These are phyloP conservation scores for Ormosia emarginata DNA, from an alignment of 306 rosid species.

Conservation along the genomic window DNA sequence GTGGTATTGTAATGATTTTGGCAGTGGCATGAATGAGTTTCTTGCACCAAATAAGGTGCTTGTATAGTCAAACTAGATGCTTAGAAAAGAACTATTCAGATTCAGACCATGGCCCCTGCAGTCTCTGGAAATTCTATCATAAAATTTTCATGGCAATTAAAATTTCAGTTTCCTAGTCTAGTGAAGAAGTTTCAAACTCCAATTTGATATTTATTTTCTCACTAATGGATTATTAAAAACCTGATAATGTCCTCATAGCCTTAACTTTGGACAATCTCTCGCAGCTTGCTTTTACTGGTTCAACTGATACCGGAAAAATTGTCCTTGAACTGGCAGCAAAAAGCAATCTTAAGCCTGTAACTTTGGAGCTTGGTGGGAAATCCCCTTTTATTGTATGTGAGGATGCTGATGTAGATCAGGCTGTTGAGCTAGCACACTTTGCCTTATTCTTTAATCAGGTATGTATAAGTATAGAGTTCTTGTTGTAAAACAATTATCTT, in stretches of 20 bases:
- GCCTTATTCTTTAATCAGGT: constrained; percentile 93
- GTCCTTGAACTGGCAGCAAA: constrained; percentile 66
- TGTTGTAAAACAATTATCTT: not conserved
- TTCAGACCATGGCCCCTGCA: not conserved
- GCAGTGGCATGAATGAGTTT: not conserved
- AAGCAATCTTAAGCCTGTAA: constrained; percentile 87
- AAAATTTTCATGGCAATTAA: not conserved
- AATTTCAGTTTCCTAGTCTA: not conserved
- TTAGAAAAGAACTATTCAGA: not conserved
- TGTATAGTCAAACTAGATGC: not conserved
- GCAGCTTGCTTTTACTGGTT: constrained; percentile 96
- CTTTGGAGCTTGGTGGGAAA: constrained; percentile 94
- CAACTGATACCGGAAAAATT: constrained; percentile 81
- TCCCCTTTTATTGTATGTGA: constrained; percentile 89
- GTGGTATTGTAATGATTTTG: not conserved
- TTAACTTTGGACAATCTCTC: constrained; percentile 14
- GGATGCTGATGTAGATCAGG: constrained; percentile 88
- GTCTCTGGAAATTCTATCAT: not conserved
- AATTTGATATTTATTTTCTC: not conserved
- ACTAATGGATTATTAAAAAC: not conserved
- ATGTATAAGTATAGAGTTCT: not conserved
- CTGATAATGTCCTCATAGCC: not conserved
- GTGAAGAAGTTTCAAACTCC: not conserved
- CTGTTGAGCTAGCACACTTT: constrained; percentile 84
- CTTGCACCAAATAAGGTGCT: not conserved